Evolutionary conservation across 176 grass and related monocot genomes (phyloP), one percentile per base, ranked within the genome.

Genomic region (Eleusine indica): DNA sequence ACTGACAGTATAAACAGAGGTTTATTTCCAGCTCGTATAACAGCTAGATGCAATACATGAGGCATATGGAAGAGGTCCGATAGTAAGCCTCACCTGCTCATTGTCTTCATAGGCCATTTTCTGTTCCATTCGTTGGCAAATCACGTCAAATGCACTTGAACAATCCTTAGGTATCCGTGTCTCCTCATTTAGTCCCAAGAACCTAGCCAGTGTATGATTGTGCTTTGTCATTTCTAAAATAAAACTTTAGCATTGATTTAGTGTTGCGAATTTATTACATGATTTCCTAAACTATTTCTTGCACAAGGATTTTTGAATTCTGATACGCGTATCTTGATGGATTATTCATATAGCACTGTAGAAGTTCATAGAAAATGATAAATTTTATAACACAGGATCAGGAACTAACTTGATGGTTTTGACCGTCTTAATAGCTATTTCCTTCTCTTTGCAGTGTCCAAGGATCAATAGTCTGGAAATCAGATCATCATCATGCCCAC

Each of bases 331-430:
- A 25, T 17, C 48, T 19, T 17, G 19, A 22, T 76, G 43, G 0
- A 80, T 85, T 83, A 76, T 76, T 35, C 52, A 37, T 32, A 52
- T 19, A 37, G 5, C 39, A 70, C 66, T 77, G 1, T 21, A 82
- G 1, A 6, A 84, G 3, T 84, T 46, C 28, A 22, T 44, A 80
- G 2, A 70, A 84, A 52, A 80, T 39, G 63, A 21, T 10, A 53
- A 68, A 70, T 76, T 61, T 49, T 69, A 38, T n/a, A 82, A 41
- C 14, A 78, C 6, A 74, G 75, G 18, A 73, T 74, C 30, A 85
- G 38, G 71, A 75, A 88, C 83, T 91, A 82, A 95, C 96, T 90
- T 98, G 63, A 98, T 93, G 70, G 93, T 93, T 89, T 98, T 95
- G 37, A 89, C 70, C 42, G 93, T 90, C 85, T 83, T 95, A 68